A percentile compares a stretch with the other conserved stretches of the same genome.
Conservation (phyloP, 164 flowering plant genomes). For the Macadamia tetraphylla region DNA sequence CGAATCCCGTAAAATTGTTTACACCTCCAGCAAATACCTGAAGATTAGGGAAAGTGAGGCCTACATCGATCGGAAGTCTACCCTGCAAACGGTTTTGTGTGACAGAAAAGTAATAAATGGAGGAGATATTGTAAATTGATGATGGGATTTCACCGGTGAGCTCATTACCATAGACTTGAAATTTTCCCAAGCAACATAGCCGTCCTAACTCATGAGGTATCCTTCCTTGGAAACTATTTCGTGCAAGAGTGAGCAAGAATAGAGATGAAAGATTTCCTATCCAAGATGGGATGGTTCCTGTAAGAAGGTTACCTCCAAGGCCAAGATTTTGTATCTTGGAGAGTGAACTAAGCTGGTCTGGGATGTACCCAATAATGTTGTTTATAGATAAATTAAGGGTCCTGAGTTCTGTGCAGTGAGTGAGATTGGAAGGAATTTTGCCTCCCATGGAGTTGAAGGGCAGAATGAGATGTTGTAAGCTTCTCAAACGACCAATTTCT, state of each 20-base stretch:
- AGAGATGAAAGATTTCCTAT: constrained; percentile 13
- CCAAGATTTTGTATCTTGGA: constrained; percentile 5
- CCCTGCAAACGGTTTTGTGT: background rate
- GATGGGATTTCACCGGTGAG: constrained; percentile 9
- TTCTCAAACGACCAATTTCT: constrained; percentile 23
- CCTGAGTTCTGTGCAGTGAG: constrained; percentile 17
- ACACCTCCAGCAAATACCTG: background rate
- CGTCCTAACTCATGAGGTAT: background rate
- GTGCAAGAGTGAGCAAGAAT: background rate
- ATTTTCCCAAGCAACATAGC: background rate
- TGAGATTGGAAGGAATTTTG: constrained; percentile 24
- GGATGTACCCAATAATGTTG: constrained; percentile 17
- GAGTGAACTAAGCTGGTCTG: constrained; percentile 13
- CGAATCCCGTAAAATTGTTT: constrained; percentile 5
- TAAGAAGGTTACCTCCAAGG: constrained; percentile 15
- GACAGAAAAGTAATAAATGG: background rate
- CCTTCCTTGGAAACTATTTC: background rate
- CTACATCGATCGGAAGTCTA: constrained; percentile 2
- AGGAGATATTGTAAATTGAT: background rate
- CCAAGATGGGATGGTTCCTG: constrained; percentile 24
- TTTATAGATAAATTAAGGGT: constrained; percentile 5
- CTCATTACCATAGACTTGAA: background rate
- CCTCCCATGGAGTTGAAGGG: constrained; percentile 23
- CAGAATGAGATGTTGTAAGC: constrained; percentile 11
- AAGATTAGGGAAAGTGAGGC: constrained; percentile 9